Percentiles rank a stretch among this genome's conserved stretches.
phyloP scores from a whole-genome alignment of 2,329 filamentous ascomycete species.

The Aspergillus hiratsukae region DNA sequence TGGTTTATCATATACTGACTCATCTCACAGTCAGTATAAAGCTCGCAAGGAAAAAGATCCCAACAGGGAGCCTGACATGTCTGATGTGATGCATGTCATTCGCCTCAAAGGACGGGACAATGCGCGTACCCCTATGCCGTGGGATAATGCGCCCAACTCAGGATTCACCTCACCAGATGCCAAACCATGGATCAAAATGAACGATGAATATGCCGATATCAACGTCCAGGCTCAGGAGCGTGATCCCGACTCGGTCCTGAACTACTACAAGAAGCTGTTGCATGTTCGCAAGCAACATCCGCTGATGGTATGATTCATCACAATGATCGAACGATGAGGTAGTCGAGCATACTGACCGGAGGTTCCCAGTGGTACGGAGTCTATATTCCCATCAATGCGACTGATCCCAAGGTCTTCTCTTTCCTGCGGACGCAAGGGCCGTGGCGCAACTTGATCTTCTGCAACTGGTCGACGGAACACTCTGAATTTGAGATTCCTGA shows the following conservation, averaged over 20 bases:
- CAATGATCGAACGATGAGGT: background rate
- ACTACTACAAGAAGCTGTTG: conserved; percentile 55
- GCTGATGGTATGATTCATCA: conserved; percentile 7
- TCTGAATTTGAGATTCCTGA: conserved; percentile 8
- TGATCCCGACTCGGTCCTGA: conserved; percentile 45
- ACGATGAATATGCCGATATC: conserved; percentile 54
- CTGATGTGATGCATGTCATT: conserved; percentile 12
- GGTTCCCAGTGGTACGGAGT: conserved; percentile 13
- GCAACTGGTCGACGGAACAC: conserved; percentile 9
- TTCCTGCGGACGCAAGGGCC: conserved; percentile 15
- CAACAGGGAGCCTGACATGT: conserved; percentile 11
- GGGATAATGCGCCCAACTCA: conserved; percentile 52
- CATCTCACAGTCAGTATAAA: conserved; percentile 8
- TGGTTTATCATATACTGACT: background rate
- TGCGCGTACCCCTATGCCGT: conserved; percentile 62
- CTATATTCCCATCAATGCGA: conserved; percentile 14
- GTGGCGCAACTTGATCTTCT: conserved; percentile 10
- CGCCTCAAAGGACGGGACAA: conserved; percentile 50
- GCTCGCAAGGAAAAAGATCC: conserved; percentile 8
- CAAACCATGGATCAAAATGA: conserved; percentile 62
- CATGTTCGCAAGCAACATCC: conserved; percentile 50
- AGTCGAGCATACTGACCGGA: background rate
- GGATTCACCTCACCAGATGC: conserved; percentile 51
- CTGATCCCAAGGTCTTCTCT: conserved; percentile 9
- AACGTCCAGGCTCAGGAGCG: conserved; percentile 48